A percentile compares a stretch with the other conserved stretches of the same genome.
These are phyloP conservation scores for Candida xiaguanensis DNA, from an alignment of 805 yeast genomes.

Conservation along the genomic window DNA sequence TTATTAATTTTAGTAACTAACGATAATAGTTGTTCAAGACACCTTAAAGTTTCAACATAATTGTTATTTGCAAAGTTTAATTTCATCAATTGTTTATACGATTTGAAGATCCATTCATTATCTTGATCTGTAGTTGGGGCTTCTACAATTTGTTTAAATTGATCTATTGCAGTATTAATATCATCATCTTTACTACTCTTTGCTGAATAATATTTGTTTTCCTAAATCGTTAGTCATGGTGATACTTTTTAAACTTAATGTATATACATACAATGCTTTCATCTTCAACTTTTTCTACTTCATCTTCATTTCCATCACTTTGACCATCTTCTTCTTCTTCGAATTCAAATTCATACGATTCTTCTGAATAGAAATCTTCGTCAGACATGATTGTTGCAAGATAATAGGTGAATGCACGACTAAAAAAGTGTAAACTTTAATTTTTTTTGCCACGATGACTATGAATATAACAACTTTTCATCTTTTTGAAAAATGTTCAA, in stretches of 20 bases:
- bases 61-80: slow-evolving; percentile 22
- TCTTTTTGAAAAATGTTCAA: too few species aligned
- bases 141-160: slow-evolving; percentile 15
- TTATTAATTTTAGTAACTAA: slow-evolving; percentile 26
- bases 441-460: too few species aligned
- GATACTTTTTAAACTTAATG: too few species aligned
- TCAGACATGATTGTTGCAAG: slow-evolving; percentile 24
- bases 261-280: slow-evolving; percentile 12
- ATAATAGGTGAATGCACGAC: background rate
- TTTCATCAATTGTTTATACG: slow-evolving; percentile 41
- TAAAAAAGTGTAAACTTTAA: too few species aligned
- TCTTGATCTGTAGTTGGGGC: slow-evolving; percentile 13
- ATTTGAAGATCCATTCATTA: slow-evolving; percentile 34
- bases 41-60: slow-evolving; percentile 19
- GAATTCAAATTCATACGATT: slow-evolving; percentile 40
- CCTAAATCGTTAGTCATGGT: slow-evolving; percentile 15
- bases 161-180: slow-evolving; percentile 19
- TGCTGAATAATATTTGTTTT: slow-evolving; percentile 33
- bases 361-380: slow-evolving; percentile 33
- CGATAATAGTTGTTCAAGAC: slow-evolving; percentile 19
- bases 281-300: slow-evolving; percentile 21
- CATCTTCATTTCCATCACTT: slow-evolving; percentile 24
- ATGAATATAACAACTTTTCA: too few species aligned
- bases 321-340: slow-evolving; percentile 32
- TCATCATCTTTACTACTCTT: slow-evolving; percentile 36